These are phyloP conservation scores for Zoysia pacifica DNA, from an alignment of 176 grass and related monocot species.

Conservation along the genomic window DNA sequence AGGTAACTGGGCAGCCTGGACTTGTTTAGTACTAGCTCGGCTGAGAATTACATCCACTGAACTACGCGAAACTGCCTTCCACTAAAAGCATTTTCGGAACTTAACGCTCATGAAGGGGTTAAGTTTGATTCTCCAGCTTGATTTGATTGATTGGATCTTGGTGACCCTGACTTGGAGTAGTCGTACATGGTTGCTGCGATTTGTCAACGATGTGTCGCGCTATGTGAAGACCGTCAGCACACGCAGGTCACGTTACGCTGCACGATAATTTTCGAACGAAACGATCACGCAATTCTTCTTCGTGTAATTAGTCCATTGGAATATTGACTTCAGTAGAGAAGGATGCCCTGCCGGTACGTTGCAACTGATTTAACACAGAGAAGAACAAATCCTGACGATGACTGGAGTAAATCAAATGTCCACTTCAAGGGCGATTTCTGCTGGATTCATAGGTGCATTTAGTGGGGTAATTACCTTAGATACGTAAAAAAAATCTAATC, in stretches of 20 bases:
- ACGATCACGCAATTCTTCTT: conserved; percentile 29
- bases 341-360: neutral
- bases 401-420: neutral
- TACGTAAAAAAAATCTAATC: neutral
- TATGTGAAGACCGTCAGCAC: conserved; percentile 28
- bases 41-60: neutral
- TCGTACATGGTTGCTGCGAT: neutral
- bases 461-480: neutral
- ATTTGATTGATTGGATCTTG: conserved; percentile 14
- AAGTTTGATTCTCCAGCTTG: neutral
- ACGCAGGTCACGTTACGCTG: conserved; percentile 8
- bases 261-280: neutral
- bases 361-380: neutral
- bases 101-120: neutral
- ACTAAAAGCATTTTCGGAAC: too few relatives aligned
- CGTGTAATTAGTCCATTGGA: conserved; percentile 1
- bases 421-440: neutral
- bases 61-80: neutral
- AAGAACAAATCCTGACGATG: neutral
- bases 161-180: neutral
- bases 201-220: conserved; percentile 28
- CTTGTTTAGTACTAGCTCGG: too few relatives aligned
- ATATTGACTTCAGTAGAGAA: conserved; percentile 6
- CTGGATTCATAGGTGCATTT: neutral
- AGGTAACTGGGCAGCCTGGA: neutral